Evolutionary conservation across 1,139 yeast genomes (phyloP), one percentile per base, ranked within the genome.

Genomic region (Debaryomycetaceae sp.): DNA sequence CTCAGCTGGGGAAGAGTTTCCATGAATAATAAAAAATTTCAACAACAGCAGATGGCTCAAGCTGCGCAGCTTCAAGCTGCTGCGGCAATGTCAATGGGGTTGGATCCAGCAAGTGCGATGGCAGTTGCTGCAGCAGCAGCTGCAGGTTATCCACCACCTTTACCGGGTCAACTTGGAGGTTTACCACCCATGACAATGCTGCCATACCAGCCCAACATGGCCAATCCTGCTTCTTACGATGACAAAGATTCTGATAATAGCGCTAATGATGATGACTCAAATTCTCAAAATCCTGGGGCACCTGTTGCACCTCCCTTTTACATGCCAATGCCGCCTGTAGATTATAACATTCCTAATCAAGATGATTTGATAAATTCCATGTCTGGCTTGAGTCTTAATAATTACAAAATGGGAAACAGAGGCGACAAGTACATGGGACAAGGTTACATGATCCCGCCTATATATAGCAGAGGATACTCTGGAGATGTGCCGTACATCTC

Each of bases 1-100:
- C 70, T 89, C 45, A 83, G 95, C 39, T 89, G 97, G 97, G 98
- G 97, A 36, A 75, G 95, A 53, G 67, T 67, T 6, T 65, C 69
- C 32, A 43, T 56, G 43, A 63, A 61, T 40, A 65, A 64, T 43
- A 62, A 64, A 41, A 62, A 55, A 40, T 63, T 44, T 44, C 69
- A 63, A 31, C 67, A 61, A 34, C 70, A 62, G 31, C 69, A 61
- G 38, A 67, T 61, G 38, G 63, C 61, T 1, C 67, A 60, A 38
- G 67, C 65, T 2, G 68, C 66, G 2, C 69, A 63, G 40, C 45
- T 63, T 36, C 69, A 64, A 46, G 67, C 67, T 3, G 66, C 65
- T 4, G 64, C 65, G 15, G 67, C 70, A 3, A 45, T 63, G 35
- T 60, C 67, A 3, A 62, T 64, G 65, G 70, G 69, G 5, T 50